Conservation (phyloP, 768 basidiomycete genomes). For the Mycena chlorophos region DNA sequence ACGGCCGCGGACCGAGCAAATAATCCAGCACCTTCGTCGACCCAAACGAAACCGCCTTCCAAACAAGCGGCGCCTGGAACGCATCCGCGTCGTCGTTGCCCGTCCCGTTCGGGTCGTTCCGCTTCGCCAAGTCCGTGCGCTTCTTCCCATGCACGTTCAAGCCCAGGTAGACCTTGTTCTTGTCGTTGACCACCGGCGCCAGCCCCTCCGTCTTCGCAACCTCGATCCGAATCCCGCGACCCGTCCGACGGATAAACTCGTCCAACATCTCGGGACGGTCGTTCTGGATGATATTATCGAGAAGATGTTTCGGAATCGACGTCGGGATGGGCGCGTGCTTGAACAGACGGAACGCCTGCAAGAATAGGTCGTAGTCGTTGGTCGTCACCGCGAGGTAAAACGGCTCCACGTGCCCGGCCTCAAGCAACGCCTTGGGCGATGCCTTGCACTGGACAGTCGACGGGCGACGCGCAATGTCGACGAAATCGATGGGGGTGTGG, state of each 20-base stretch:
- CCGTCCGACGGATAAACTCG: conserved; percentile 56
- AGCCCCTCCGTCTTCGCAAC: conserved; percentile 25
- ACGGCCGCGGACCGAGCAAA: conserved; percentile 44
- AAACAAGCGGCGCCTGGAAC: conserved; percentile 36
- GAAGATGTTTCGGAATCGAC: conserved; percentile 23
- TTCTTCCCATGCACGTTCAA: conserved; percentile 68
- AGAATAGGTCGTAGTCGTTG: conserved; percentile 53
- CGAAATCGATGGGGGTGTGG: conserved; percentile 42
- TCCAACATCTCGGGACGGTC: conserved; percentile 56
- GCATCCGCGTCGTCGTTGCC: conserved; percentile 5
- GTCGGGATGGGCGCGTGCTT: conserved; percentile 33
- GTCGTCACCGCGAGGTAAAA: conserved; percentile 41
- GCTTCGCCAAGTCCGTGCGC: conserved; percentile 50
- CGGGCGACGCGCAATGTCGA: conserved; percentile 53
- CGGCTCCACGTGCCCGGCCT: conserved; percentile 21
- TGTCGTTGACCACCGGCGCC: conserved; percentile 33
- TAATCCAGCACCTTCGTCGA: conserved; percentile 46
- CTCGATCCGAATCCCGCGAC: conserved; percentile 39
- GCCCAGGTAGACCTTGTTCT: conserved; percentile 53
- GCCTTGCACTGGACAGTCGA: conserved; percentile 43
- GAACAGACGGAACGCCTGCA: conserved; percentile 48
- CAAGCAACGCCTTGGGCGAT: conserved; percentile 40
- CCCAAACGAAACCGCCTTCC: conserved; percentile 40
- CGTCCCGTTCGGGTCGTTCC: conserved; percentile 49
- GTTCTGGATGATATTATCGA: conserved; percentile 32